Evolutionary conservation across 2,329 filamentous ascomycete species (phyloP).

Genomic region (Coniochaeta sp.): DNA sequence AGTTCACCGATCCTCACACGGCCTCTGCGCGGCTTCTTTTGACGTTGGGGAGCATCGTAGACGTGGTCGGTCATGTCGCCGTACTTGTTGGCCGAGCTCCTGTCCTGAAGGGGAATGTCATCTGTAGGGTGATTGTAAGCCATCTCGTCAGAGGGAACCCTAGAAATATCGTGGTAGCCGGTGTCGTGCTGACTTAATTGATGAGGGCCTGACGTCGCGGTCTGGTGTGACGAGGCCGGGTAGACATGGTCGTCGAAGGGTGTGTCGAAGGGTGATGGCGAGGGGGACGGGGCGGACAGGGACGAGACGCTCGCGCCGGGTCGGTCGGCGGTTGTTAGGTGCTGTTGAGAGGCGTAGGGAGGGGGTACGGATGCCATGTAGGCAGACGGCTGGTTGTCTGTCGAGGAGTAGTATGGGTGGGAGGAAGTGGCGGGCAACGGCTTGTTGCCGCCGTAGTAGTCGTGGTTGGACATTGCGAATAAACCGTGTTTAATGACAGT

Average conservation of each 20-base stretch:
- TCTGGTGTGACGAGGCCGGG: constrained; percentile 39
- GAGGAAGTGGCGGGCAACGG: constrained; percentile 33
- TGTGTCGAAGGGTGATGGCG: constrained; percentile 53
- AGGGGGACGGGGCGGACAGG: constrained; percentile 7
- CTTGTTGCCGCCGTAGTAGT: constrained; percentile 52
- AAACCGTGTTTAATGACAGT: background rate
- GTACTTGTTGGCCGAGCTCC: constrained; percentile 12
- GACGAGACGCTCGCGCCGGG: constrained; percentile 10
- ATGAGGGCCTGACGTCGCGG: constrained; percentile 27
- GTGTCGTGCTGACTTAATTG: constrained; percentile 46
- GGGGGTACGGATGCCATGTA: constrained; percentile 5
- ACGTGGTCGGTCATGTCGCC: constrained; percentile 48
- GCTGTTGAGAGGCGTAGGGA: constrained; percentile 25
- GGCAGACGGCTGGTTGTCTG: constrained; percentile 7
- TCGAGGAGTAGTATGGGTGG: constrained; percentile 25
- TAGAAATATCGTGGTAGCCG: constrained; percentile 45
- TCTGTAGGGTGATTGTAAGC: constrained; percentile 32
- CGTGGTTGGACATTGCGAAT: constrained; percentile 50
- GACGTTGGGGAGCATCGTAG: constrained; percentile 45
- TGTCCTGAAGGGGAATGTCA: constrained; percentile 51
- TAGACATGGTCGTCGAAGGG: constrained; percentile 65
- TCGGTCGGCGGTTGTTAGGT: constrained; percentile 21
- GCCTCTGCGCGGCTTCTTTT: constrained; percentile 27
- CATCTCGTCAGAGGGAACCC: constrained; percentile 27
- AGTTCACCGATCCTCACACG: constrained; percentile 51